These are phyloP conservation scores for Kwoniella sp. DNA, from an alignment of 768 basidiomycete genomes.

Conservation along the genomic window DNA sequence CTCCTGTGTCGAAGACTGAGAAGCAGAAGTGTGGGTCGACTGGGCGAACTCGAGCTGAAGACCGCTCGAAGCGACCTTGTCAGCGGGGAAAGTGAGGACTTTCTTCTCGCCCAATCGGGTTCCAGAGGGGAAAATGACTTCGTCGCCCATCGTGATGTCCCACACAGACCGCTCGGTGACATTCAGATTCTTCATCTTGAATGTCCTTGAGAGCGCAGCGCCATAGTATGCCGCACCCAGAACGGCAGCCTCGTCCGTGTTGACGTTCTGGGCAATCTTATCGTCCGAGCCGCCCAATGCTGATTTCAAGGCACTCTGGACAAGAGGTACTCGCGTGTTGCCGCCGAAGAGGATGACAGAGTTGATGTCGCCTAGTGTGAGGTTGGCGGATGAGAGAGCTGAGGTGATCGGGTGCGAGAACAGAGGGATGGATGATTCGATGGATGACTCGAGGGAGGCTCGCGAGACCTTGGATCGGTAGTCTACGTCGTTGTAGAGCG, in stretches of 20 bases:
- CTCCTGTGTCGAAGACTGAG: conserved; percentile 16
- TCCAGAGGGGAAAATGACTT: conserved; percentile 69
- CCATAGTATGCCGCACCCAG: conserved; percentile 91
- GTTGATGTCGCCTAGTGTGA: conserved; percentile 35
- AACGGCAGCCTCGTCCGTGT: conserved; percentile 94
- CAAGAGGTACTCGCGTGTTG: conserved; percentile 83
- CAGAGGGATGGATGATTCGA: conserved; percentile 21
- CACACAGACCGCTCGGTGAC: conserved; percentile 72
- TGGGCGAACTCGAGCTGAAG: conserved; percentile 79
- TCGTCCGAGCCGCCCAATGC: conserved; percentile 78
- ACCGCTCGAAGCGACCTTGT: conserved; percentile 52
- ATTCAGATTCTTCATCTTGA: conserved; percentile 93
- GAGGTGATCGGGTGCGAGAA: conserved; percentile 40
- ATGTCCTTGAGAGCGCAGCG: conserved; percentile 81
- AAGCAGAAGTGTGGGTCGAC: conserved; percentile 55
- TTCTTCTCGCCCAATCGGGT: conserved; percentile 80
- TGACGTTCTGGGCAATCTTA: conserved; percentile 90
- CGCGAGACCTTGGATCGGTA: conserved; percentile 78
- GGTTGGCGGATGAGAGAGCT: conserved; percentile 29
- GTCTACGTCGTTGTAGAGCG: conserved; percentile 85
- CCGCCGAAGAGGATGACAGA: conserved; percentile 95
- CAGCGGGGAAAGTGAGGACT: conserved; percentile 77
- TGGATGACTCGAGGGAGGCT: conserved; percentile 71
- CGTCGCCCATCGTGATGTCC: conserved; percentile 64
- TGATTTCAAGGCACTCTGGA: conserved; percentile 76